phyloP scores from a whole-genome alignment of 2,329 filamentous ascomycete species.

The Fusarium sp. region DNA sequence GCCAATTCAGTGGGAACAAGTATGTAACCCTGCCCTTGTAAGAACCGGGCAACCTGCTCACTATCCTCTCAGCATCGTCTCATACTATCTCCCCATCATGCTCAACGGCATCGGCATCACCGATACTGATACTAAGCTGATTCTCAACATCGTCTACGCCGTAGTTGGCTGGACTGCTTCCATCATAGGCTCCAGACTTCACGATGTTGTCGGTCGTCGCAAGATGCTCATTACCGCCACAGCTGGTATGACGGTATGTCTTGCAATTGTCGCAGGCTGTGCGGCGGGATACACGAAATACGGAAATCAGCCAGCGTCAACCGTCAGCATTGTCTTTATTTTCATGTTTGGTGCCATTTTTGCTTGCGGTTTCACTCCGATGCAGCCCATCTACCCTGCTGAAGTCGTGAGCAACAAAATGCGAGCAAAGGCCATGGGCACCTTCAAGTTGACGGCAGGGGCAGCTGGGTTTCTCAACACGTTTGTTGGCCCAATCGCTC shows the following conservation, averaged over 20 bases:
- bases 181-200: conserved; percentile 51
- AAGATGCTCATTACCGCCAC: conserved; percentile 56
- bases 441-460: conserved; percentile 21
- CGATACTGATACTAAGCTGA: conserved; percentile 51
- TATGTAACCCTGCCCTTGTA: neutral
- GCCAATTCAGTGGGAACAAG: conserved; percentile 55
- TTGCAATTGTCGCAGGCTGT: conserved; percentile 52
- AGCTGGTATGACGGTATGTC: conserved; percentile 50
- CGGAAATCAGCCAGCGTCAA: conserved; percentile 48
- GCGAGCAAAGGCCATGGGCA: conserved; percentile 31
- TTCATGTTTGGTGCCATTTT: conserved; percentile 54
- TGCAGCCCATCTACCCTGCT: conserved; percentile 50
- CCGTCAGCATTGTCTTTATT: conserved; percentile 53
- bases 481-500: conserved; percentile 31
- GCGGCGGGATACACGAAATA: conserved; percentile 50
- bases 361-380: conserved; percentile 51
- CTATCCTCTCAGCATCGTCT: conserved; percentile 7
- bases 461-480: conserved; percentile 29
- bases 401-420: conserved; percentile 30
- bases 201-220: conserved; percentile 54
- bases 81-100: conserved; percentile 53
- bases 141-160: conserved; percentile 55
- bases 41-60: neutral
- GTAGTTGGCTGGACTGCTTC: conserved; percentile 52
- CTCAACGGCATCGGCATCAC: conserved; percentile 52